Base-by-base conservation (phyloP, 805 yeast species). In the Yamadazyma tumulicola region DNA sequence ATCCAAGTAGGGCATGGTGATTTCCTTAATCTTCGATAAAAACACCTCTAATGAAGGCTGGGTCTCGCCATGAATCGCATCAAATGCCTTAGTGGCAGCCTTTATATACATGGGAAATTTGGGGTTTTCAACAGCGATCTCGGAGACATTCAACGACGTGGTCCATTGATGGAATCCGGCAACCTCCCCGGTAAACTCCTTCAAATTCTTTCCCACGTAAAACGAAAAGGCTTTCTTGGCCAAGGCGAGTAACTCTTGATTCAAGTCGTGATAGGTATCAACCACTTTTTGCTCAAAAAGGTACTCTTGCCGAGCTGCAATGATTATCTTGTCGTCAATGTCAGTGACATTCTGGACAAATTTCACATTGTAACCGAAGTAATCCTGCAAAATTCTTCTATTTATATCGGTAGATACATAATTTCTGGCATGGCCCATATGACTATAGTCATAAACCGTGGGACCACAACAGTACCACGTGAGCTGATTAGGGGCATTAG, bases 381-480 rank as follows among this genome's bases (percentile, higher is more conserved):
- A 91, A 59, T 91, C 86, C 58, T 82, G 87, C 45, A 93, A 57
- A 32, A 93, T 75, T 48, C 98, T 75, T 57, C 98, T 79, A 56
- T 88, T 85, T 55, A 93, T 87, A 59, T 93, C 98, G 34, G 85
- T 85, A 7, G 96, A 78, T 32, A 93, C 97, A 53, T 93, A 93
- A 63, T 93, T 93, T 60, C 98, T 74, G 10, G 98, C 98, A 59
- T 93, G 98, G 15, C 98, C 98, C 97, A 93, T 88, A 55, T 93
- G 98, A 34, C 89, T 77, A 21, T 93, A 79, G 61, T 93, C 96
- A 55, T 93, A 93, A 11, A 93, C 98, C 0, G 98, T 93, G 9
- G 98, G 98, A 5, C 98, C 98, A 73, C 98, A 93, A 38, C 88
- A 85, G 66, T 93, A 93, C 98, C 98, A 93, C 1, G 88, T 74